Evolutionary conservation across 225 moss, liverwort and hornwort genomes (phyloP), one percentile per base, ranked within the genome.

Genomic region (Antitrichia curtipendula): DNA sequence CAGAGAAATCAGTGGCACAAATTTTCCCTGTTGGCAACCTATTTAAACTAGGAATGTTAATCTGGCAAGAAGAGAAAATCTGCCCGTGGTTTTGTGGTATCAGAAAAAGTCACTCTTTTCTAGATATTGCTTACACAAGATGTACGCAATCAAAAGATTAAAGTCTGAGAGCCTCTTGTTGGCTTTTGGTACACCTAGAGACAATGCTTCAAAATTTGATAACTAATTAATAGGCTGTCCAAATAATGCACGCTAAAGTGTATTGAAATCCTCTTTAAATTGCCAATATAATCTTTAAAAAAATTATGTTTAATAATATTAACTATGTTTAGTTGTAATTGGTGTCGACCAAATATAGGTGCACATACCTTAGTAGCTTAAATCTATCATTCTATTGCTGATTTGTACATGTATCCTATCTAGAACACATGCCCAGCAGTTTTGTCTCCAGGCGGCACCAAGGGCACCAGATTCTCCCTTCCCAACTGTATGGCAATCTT

Each of bases 401-500:
- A 38, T 71, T 31, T 27, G 28, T 14, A 27, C 54, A 32, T 24
- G 40, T 22, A 17, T 3, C 7, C 20, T 47, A n/a, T 75, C 81
- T 90, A 86, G 63, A 72, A 91, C n/a, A 88, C 77, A 23, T 32
- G 78, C 15, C 85, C 77, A 13, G 90, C 88, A 27, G 87, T 63
- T 70, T 92, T 83, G 85, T 94, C 95, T 21, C 73, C 86, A 61
- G 89, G 88, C 19, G 38, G 85, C 47, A 95, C 91, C 82, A 96
- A 88, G 29, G 95, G 92, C 75, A 93, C 34, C 50, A 87, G 47
- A 57, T 97, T 85, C 41, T 36, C 53, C 45, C 93, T 87, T 19
- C 96, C 97, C 47, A 96, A 85, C 75, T 93, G 93, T 41, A 97
- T 72, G 4, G 93, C 97, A 72, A 97, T 93, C 80, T 90, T 90